Evolutionary conservation across 2,329 filamentous ascomycete species (phyloP), one percentile per base, ranked within the genome.

Genomic region (Monilinia aucupariae): DNA sequence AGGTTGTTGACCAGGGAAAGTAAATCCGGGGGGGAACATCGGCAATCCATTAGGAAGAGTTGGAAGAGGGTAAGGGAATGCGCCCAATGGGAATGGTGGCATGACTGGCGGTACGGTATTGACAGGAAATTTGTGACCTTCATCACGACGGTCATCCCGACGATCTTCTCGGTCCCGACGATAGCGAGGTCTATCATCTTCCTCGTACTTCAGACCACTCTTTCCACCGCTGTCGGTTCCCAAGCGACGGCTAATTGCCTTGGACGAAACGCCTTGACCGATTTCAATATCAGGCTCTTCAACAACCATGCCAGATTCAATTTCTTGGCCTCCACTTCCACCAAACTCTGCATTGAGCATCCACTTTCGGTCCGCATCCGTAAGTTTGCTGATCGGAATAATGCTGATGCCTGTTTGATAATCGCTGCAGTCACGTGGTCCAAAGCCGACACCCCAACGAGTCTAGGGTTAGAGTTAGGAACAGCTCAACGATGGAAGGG

Each of bases 221-320:
- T 80, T 80, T 43, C 85, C 85, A 60, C 85, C 83, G 71, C 85
- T 84, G 72, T 88, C 85, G 9, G 85, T 88, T 75, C 86, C 84
- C 83, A 88, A 87, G 43, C 86, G 83, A 22, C 85, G 80, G 69
- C 84, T 86, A 65, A 88, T 88, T 47, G 85, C 91, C 80, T 99
- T 99, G 50, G 92, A 97, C 22, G 92, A 97, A 17, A 99, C 96
- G 62, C 94, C 94, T 22, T 93, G 92, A 60, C 94, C 94, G 64
- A 99, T 99, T 76, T 99, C 94, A 71, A 99, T 99, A 73, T 99
- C 94, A 3, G 94, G 94, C 77, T 99, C 94, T 75, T 99, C 94
- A 32, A 99, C 89, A 8, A 92, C 89, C 78, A 99, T 85, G 49
- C 92, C 92, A 17, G 84, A 80, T 72, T 92, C 88, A 65, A 99